phyloP scores from a whole-genome alignment of 2,329 filamentous ascomycete genomes.

The Phaeosphaeriaceae sp. region DNA sequence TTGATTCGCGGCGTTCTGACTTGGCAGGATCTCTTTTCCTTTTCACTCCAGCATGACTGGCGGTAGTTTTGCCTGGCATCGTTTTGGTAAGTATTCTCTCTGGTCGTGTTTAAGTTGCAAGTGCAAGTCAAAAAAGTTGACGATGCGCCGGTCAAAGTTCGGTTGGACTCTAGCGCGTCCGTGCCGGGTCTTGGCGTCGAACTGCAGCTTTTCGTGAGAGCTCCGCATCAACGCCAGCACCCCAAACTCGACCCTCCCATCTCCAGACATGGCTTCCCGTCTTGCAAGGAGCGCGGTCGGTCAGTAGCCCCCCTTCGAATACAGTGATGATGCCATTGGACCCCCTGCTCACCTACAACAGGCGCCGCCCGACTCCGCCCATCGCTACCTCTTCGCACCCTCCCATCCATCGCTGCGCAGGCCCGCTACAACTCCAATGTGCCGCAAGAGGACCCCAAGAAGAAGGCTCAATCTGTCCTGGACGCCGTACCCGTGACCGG shows the following conservation, averaged over 20 bases:
- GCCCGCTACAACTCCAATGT: conserved; percentile 78
- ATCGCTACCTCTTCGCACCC: conserved; percentile 73
- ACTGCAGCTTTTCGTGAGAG: conserved; percentile 22
- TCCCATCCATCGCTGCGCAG: conserved; percentile 76
- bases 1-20: conserved; percentile 46
- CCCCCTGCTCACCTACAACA: conserved; percentile 51
- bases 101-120: conserved; percentile 4
- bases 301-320: conserved; percentile 62
- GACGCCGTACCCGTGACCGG: conserved; percentile 92
- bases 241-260: conserved; percentile 49
- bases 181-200: conserved; percentile 26
- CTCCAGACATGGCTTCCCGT: conserved; percentile 91
- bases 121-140: conserved; percentile 29
- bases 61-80: conserved; percentile 46
- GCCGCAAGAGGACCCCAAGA: conserved; percentile 87
- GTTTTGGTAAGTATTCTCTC: background rate
- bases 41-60: conserved; percentile 47
- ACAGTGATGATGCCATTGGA: conserved; percentile 50
- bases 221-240: conserved; percentile 32
- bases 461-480: conserved; percentile 94
- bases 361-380: conserved; percentile 88
- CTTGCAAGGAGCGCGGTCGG: conserved; percentile 93
- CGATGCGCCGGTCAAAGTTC: conserved; percentile 27
- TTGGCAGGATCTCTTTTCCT: conserved; percentile 50
- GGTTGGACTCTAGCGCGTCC: conserved; percentile 25